A percentile compares a stretch with the other conserved stretches of the same genome.
These are phyloP conservation scores for Phallus indusiatus DNA, from an alignment of 768 basidiomycete species.

Conservation along the genomic window DNA sequence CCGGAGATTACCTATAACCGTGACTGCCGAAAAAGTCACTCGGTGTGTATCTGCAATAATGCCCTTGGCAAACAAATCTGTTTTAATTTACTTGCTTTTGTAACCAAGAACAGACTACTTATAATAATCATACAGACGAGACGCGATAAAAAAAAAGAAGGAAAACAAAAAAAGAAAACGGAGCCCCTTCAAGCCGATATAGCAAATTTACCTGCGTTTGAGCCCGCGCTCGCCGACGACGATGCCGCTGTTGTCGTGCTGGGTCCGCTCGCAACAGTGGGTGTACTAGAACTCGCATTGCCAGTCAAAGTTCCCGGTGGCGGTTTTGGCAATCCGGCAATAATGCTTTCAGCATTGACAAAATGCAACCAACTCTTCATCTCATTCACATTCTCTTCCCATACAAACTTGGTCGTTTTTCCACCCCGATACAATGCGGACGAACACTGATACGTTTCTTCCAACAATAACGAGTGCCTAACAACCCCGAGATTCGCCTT, in stretches of 20 bases:
- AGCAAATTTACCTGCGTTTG: not conserved
- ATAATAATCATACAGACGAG: not conserved
- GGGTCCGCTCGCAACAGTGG: not conserved
- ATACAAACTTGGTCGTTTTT: constrained; percentile 57
- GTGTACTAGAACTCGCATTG: not conserved
- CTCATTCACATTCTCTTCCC: constrained; percentile 56
- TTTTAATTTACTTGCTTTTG: not conserved
- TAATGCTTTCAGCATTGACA: constrained; percentile 50
- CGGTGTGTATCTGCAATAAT: not conserved
- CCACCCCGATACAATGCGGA: constrained; percentile 69
- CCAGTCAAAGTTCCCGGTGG: not conserved
- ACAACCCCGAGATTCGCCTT: constrained; percentile 62
- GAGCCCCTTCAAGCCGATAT: not conserved
- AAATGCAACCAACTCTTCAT: constrained; percentile 79
- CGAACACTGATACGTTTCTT: constrained; percentile 69
- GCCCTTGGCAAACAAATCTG: not conserved
- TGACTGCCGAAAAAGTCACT: not conserved
- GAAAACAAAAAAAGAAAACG: not conserved
- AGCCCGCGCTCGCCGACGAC: not conserved
- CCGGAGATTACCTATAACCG: not conserved
- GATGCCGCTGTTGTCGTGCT: not conserved
- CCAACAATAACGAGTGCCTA: constrained; percentile 41
- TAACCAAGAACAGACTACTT: not conserved
- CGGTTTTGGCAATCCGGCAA: not conserved
- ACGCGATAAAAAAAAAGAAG: not conserved